A percentile compares a stretch with the other conserved stretches of the same genome.
Conservation (phyloP, 495 filamentous ascomycete species). For the Neurospora hispaniola region DNA sequence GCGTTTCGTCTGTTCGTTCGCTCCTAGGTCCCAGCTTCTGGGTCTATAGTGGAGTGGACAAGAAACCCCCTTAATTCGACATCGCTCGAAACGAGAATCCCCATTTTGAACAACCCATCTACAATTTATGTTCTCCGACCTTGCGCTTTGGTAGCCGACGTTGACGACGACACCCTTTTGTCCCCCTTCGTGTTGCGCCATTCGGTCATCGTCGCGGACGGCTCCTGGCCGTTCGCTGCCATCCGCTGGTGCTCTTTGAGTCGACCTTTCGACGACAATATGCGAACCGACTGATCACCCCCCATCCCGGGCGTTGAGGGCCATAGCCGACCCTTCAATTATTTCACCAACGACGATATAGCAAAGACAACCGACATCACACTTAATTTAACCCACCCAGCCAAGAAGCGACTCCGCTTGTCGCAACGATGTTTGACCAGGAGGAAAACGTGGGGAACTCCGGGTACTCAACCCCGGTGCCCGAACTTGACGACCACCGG, state of each 20-base stretch:
- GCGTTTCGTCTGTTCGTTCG: constrained; percentile 80
- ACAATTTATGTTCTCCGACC: not conserved
- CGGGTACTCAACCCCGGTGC: constrained; percentile 65
- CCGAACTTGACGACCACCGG: constrained; percentile 89
- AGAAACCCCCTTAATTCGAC: constrained; percentile 92
- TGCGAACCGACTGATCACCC: constrained; percentile 20
- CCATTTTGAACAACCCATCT: constrained; percentile 3
- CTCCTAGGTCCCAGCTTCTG: constrained; percentile 83
- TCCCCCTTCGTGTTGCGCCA: not conserved
- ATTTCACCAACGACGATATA: not conserved
- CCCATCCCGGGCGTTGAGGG: constrained; percentile 13
- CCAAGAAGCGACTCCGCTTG: constrained; percentile 1
- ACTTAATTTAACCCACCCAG: not conserved
- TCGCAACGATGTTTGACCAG: constrained; percentile 46
- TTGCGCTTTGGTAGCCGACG: not conserved
- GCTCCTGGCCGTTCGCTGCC: constrained; percentile 31
- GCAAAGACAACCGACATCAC: not conserved
- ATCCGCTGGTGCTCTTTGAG: constrained; percentile 25
- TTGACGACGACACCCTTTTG: not conserved
- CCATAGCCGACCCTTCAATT: constrained; percentile 10
- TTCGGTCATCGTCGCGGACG: constrained; percentile 20
- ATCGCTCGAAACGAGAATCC: constrained; percentile 14
- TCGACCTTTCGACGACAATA: constrained; percentile 16
- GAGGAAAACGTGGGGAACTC: constrained; percentile 36
- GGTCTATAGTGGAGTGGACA: constrained; percentile 92